Conservation (phyloP, 1,284 basidiomycete genomes). For the Meripilus lineatus region DNA sequence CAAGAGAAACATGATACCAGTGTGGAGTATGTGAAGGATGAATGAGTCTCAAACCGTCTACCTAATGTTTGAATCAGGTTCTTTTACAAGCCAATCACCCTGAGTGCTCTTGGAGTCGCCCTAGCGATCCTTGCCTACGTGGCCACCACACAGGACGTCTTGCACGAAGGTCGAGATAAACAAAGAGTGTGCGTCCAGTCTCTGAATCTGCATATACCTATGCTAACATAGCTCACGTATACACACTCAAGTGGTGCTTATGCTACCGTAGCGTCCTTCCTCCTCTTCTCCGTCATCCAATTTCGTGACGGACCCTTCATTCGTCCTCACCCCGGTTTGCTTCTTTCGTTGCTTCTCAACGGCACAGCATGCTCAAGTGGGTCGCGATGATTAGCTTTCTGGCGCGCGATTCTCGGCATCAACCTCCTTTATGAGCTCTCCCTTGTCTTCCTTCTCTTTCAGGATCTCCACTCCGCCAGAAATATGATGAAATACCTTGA, state of each 20-base stretch:
- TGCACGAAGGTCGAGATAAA: constrained; percentile 77
- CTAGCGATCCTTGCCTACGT: constrained; percentile 69
- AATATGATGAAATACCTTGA: constrained; percentile 75
- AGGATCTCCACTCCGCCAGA: constrained; percentile 74
- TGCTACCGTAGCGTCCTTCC: constrained; percentile 64
- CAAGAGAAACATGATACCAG: constrained; percentile 78
- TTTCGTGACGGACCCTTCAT: constrained; percentile 74
- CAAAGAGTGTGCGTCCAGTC: constrained; percentile 55
- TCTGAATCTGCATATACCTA: constrained; percentile 2
- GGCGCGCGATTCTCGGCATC: constrained; percentile 69
- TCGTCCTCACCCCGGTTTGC: constrained; percentile 43
- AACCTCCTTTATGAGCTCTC: constrained; percentile 79
- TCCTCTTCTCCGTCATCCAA: constrained; percentile 78
- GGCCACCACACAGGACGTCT: constrained; percentile 72
- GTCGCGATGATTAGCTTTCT: constrained; percentile 46
- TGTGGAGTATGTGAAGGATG: constrained; percentile 54
- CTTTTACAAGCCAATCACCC: constrained; percentile 77
- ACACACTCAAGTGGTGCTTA: constrained; percentile 63
- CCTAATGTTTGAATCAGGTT: constrained; percentile 44
- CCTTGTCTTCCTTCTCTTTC: constrained; percentile 78
- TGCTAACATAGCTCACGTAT: constrained; percentile 7
- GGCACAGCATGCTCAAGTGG: too few species aligned
- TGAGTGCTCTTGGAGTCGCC: constrained; percentile 62
- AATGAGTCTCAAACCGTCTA: background rate
- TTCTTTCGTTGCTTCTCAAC: background rate